phyloP scores from a whole-genome alignment of 352 stramenopile genomes.

The Phytophthora fragariaefolia region DNA sequence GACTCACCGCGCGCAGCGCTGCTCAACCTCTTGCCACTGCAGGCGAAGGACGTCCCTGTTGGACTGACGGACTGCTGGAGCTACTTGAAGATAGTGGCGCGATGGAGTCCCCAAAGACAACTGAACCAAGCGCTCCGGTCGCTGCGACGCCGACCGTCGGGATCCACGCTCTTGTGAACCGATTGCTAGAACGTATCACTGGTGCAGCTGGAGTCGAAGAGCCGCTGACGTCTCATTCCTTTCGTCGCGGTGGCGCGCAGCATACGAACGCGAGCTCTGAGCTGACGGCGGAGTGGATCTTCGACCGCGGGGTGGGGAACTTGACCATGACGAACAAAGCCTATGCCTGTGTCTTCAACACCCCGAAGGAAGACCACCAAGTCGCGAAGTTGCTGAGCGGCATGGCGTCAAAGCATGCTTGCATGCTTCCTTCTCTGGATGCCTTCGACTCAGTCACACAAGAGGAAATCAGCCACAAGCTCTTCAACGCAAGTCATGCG shows the following conservation, averaged over 20 bases:
- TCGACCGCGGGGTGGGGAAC: conserved; percentile 22
- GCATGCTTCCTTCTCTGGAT: conserved; percentile 6
- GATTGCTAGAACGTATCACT: neutral
- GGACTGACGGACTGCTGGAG: neutral
- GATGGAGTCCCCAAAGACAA: neutral
- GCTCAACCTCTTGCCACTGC: conserved; percentile 2
- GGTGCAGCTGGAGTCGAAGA: neutral
- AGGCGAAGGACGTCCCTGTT: conserved; percentile 1
- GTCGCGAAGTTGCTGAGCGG: too few relatives aligned
- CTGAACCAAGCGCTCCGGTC: neutral
- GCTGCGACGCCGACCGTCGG: neutral
- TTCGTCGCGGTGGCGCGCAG: conserved; percentile 9
- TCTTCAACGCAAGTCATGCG: conserved; percentile 21
- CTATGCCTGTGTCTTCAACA: conserved; percentile 32
- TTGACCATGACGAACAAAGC: conserved; percentile 22
- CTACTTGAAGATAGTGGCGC: neutral
- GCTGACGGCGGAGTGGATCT: conserved; percentile 33
- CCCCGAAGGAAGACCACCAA: conserved; percentile 20
- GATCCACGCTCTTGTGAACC: neutral
- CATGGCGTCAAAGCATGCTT: conserved; percentile 15
- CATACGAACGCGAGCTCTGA: too few relatives aligned
- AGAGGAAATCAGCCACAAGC: conserved; percentile 17
- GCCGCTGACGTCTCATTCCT: neutral
- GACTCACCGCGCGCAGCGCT: neutral
- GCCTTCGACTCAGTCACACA: conserved; percentile 15